Percentiles rank a stretch among this genome's conserved stretches.
Conservation (phyloP, 2,329 filamentous ascomycete species). For the Fusarium phyllophilum region DNA sequence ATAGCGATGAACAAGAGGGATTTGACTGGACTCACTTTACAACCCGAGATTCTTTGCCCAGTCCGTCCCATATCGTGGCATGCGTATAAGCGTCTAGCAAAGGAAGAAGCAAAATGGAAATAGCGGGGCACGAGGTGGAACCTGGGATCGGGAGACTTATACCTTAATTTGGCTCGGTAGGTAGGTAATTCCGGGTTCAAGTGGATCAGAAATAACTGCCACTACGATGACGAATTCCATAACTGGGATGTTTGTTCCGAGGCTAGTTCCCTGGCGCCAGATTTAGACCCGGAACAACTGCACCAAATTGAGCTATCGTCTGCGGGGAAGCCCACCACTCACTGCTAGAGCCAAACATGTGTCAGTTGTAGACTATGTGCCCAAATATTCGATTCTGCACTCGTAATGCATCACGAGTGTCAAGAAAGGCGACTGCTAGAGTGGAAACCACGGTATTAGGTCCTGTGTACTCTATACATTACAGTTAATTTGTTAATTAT, state of each 20-base stretch:
- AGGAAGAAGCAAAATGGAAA: background rate
- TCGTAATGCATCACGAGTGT: too few species aligned
- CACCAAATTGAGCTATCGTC: background rate
- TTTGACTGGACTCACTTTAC: background rate
- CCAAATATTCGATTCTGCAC: too few species aligned
- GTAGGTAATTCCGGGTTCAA: background rate
- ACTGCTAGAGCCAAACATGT: too few species aligned
- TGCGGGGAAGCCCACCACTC: background rate
- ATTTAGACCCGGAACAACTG: background rate
- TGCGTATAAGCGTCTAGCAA: background rate
- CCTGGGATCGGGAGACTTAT: background rate
- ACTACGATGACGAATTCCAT: accelerated
- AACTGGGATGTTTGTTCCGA: background rate
- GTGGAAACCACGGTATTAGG: too few species aligned
- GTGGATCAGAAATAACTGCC: background rate
- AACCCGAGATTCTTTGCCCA: background rate
- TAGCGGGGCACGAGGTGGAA: background rate
- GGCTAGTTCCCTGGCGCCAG: accelerated
- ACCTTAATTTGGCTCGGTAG: background rate
- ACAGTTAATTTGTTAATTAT: too few species aligned
- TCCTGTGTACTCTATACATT: too few species aligned
- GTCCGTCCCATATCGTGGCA: background rate
- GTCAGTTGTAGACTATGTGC: too few species aligned
- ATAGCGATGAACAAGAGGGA: background rate
- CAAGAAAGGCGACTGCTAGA: too few species aligned